Conservation (phyloP, 768 basidiomycete species). For the Leccinum ochraceum region DNA sequence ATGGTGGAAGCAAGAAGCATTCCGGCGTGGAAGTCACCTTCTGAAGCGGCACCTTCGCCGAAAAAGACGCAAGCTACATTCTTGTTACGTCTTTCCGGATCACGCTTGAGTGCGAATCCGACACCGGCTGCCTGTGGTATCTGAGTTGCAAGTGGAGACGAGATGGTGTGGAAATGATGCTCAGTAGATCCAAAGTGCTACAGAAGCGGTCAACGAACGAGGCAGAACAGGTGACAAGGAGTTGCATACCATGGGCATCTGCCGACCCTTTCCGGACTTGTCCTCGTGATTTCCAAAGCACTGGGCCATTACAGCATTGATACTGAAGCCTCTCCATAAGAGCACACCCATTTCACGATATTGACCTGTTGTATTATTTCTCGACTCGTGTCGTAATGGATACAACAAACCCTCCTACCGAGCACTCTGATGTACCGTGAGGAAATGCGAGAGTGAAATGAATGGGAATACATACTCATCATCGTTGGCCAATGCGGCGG, state of each 20-base stretch:
- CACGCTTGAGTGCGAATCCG: slow-evolving; percentile 83
- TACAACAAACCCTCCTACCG: slow-evolving; percentile 41
- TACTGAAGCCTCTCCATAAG: slow-evolving; percentile 80
- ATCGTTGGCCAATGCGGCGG: slow-evolving; percentile 76
- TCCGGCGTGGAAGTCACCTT: slow-evolving; percentile 96
- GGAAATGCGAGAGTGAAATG: not conserved
- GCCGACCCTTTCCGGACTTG: slow-evolving; percentile 76
- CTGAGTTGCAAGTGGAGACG: slow-evolving; percentile 91
- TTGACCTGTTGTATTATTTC: slow-evolving; percentile 55
- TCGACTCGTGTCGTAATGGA: not conserved
- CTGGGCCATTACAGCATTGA: slow-evolving; percentile 86
- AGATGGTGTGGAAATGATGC: slow-evolving; percentile 92
- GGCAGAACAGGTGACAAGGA: not conserved
- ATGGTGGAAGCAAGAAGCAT: slow-evolving; percentile 78
- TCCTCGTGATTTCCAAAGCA: slow-evolving; percentile 90
- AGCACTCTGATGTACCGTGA: slow-evolving; percentile 56
- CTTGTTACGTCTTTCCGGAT: slow-evolving; percentile 62
- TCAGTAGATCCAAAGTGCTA: slow-evolving; percentile 85
- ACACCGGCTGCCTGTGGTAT: slow-evolving; percentile 95
- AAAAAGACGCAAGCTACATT: slow-evolving; percentile 89
- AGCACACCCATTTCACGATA: slow-evolving; percentile 93
- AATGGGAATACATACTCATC: slow-evolving; percentile 69
- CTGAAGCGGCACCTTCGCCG: slow-evolving; percentile 92
- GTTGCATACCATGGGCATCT: slow-evolving; percentile 84
- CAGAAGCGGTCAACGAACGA: slow-evolving; percentile 11